Evolutionary conservation across 352 stramenopile genomes (phyloP), one percentile per base, ranked within the genome.

Genomic region (Phytophthora hibernalis): DNA sequence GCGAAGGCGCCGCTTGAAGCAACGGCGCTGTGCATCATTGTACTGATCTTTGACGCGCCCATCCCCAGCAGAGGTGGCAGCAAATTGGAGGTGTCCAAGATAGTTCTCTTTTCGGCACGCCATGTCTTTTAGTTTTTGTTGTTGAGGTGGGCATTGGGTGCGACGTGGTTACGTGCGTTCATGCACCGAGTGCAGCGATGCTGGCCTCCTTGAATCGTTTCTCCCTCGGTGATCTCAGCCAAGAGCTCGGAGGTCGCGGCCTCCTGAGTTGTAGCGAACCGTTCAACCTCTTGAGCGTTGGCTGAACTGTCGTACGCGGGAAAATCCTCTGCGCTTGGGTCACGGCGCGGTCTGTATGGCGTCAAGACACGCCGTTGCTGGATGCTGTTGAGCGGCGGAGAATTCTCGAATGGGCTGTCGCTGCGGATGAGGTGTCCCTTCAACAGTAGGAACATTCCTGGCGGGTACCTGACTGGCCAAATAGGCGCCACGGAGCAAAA

Each of bases 71-170:
- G 35, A 18, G 51, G 51, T 1, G 35, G 12, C 21, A 58, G 35
- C 20, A 58, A 12, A 10, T 57, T 48, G 0, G 50, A 47, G 0
- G 33, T 20, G 31, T 57, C 50, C 0, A 57, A 12, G 37, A 58
- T 58, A 20, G 37, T 58, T 21, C 35, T 40, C 51, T 49, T 58
- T 37, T 59, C 52, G 1, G 37, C 37, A 0, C 52, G 37, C 37
- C 37, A 40, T 5, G 52, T 50, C 52, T 59, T 49, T 21, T 49
- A 49, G 22, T 59, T 59, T 16, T 38, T 10, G 37, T 49, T 50
- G 21, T 38, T 59, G 11, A 59, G 52, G 3, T 22, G 4, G 7
- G 37, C 33, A 37, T 59, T 59, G 13, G 37, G 35, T 8, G 37
- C 3, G 21, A 59, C 37, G 52, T 59, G 52, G 22, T 59, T 50